Conservation (phyloP, 2,329 filamentous ascomycete genomes). For the Apiospora kogelbergensis region DNA sequence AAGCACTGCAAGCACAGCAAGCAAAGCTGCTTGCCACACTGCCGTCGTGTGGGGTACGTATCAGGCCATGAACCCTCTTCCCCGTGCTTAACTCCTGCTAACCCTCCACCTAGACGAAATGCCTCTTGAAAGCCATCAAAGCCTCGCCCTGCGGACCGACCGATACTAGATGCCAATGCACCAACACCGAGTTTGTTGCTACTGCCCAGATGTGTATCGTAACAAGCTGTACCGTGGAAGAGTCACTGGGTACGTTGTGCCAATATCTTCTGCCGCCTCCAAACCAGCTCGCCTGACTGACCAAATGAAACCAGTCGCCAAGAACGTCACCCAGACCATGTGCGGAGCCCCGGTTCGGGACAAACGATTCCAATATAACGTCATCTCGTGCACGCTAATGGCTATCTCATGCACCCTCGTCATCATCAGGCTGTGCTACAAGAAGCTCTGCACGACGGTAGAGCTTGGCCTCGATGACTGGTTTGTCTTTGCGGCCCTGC, state of each 20-base stretch:
- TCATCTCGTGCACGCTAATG: conserved; percentile 15
- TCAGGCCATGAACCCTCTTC: not conserved
- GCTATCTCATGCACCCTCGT: conserved; percentile 14
- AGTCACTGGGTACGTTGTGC: not conserved
- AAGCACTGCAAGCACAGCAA: not conserved
- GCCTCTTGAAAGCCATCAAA: not conserved
- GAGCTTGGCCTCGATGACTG: conserved; percentile 19
- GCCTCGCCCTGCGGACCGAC: not conserved
- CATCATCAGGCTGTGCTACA: conserved; percentile 16
- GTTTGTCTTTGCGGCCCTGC: conserved; percentile 17
- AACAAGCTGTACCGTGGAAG: not conserved
- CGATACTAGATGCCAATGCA: conserved; percentile 5
- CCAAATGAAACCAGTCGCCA: conserved; percentile 15
- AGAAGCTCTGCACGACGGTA: conserved; percentile 17
- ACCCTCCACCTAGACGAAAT: not conserved
- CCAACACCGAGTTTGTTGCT: not conserved
- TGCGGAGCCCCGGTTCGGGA: conserved; percentile 18
- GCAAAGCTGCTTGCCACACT: conserved; percentile 1
- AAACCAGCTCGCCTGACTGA: not conserved
- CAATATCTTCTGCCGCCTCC: not conserved
- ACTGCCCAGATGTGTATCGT: not conserved
- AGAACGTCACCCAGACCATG: conserved; percentile 19
- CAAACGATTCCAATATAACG: conserved; percentile 16
- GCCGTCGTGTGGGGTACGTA: conserved; percentile 5
- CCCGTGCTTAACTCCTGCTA: not conserved